phyloP scores from a whole-genome alignment of 805 yeast species.

The Wickerhamomyces rabaulensis region DNA sequence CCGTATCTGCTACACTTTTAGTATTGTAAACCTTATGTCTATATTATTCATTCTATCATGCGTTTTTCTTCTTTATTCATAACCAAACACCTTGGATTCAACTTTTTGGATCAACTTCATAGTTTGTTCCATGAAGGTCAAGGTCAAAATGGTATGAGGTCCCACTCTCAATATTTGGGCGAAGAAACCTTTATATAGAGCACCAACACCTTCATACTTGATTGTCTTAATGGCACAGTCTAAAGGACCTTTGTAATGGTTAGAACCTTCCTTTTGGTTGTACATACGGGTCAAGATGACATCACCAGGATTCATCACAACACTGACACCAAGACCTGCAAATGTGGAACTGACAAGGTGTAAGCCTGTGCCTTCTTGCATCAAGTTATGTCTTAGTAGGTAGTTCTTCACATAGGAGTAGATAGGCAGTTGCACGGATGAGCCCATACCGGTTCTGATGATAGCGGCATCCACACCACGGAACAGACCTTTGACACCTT shows the following conservation, averaged over 20 bases:
- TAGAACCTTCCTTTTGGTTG: conserved; percentile 81
- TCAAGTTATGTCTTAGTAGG: conserved; percentile 45
- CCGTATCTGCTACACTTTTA: too few species aligned
- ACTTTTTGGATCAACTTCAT: conserved; percentile 51
- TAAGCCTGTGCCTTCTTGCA: conserved; percentile 58
- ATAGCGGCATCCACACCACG: conserved; percentile 95
- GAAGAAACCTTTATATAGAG: conserved; percentile 90
- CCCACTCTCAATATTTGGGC: conserved; percentile 91
- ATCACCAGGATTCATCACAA: conserved; percentile 98
- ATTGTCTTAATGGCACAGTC: conserved; percentile 88
- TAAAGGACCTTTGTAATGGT: conserved; percentile 73
- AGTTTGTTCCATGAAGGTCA: conserved; percentile 94
- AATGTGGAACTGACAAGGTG: conserved; percentile 70
- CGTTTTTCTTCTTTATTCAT: not conserved
- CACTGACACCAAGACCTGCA: conserved; percentile 89
- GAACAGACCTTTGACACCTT: conserved; percentile 75
- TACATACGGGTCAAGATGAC: conserved; percentile 91
- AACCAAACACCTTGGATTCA: conserved; percentile 19
- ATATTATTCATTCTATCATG: not conserved
- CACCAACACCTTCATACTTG: conserved; percentile 74
- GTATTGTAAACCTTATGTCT: not conserved
- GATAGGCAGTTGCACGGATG: conserved; percentile 90
- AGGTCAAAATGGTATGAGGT: conserved; percentile 87
- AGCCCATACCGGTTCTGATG: conserved; percentile 91
- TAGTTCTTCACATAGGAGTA: conserved; percentile 72